Evolutionary conservation across 129 eudicot genomes (phyloP), one percentile per base, ranked within the genome.

Genomic region (Chrysanthemum lavandulifolium): DNA sequence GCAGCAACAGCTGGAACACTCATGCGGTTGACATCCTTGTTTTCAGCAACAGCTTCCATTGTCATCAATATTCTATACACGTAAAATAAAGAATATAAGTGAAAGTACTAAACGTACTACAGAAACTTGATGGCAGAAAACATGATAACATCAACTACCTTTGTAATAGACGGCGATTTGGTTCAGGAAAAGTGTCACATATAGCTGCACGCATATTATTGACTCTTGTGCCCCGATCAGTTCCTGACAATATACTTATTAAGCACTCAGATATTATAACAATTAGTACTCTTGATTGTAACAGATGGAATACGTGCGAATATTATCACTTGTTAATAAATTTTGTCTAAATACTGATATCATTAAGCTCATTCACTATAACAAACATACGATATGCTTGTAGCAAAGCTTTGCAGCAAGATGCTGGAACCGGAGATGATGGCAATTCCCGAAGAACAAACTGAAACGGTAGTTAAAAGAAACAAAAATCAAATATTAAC

Each of bases 371-470:
- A 21, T 61, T 33, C 11, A 61, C n/a, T 65, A 63, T 15, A 65
- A 65, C 15, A 67, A 66, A 81, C 98, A 71, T 83, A 94, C 98
- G 86, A 78, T 61, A 90, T 77, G 98, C 97, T 83, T 94, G 97
- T 48, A 94, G 85, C 68, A 94, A 88, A 61, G 98, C 97, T 73
- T 88, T 94, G 88, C 98, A 94, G 85, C 98, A 94, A 80, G 98
- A 87, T 74, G 97, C 97, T 54, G 98, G 98, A 69, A 94, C 98
- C 40, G 98, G 98, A 74, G 97, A 90, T 70, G 98, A 94, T 57
- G 98, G 98, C 67, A 94, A 88, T 77, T 94, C 98, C 68, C 98
- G 91, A 29, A 94, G 84, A 76, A 90, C 86, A 80, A 86, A 88
- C 97, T 94, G 85, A 65, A 80, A 62, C 52, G 66, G 31, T 47